phyloP scores from a whole-genome alignment of 2,329 filamentous ascomycete genomes.

The Penicillium sp. region DNA sequence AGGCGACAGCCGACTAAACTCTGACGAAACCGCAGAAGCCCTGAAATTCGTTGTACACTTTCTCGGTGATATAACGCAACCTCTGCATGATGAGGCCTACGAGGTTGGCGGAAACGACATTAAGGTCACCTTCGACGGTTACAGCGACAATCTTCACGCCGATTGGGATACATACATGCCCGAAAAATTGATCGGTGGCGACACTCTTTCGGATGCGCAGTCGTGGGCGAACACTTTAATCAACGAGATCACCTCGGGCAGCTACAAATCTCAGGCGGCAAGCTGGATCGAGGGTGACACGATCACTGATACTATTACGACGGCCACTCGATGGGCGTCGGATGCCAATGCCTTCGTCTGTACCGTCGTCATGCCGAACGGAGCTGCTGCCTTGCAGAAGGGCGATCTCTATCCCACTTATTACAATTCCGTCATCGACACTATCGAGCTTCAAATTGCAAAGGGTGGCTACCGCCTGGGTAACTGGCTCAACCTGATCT shows the following conservation, averaged over 20 bases:
- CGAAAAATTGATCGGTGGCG: conserved; percentile 61
- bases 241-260: conserved; percentile 21
- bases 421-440: conserved; percentile 50
- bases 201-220: conserved; percentile 36
- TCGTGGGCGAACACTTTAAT: conserved; percentile 23
- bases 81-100: conserved; percentile 62
- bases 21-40: conserved; percentile 43
- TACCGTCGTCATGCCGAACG: conserved; percentile 62
- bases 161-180: conserved; percentile 72
- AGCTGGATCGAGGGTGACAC: conserved; percentile 60
- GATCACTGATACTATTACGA: conserved; percentile 54
- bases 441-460: conserved; percentile 63
- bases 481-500: conserved; percentile 42
- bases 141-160: conserved; percentile 64
- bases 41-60: conserved; percentile 51
- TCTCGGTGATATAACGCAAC: conserved; percentile 73
- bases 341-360: conserved; percentile 68
- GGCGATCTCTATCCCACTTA: conserved; percentile 64
- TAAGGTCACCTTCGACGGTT: conserved; percentile 59
- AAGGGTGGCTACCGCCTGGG: conserved; percentile 68
- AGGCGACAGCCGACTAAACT: conserved; percentile 25
- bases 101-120: conserved; percentile 68
- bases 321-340: conserved; percentile 62
- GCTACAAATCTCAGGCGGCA: conserved; percentile 51
- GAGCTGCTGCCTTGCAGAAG: conserved; percentile 54